Evolutionary conservation across 768 basidiomycete species (phyloP).

Genomic region (Trametes cinnabarina): DNA sequence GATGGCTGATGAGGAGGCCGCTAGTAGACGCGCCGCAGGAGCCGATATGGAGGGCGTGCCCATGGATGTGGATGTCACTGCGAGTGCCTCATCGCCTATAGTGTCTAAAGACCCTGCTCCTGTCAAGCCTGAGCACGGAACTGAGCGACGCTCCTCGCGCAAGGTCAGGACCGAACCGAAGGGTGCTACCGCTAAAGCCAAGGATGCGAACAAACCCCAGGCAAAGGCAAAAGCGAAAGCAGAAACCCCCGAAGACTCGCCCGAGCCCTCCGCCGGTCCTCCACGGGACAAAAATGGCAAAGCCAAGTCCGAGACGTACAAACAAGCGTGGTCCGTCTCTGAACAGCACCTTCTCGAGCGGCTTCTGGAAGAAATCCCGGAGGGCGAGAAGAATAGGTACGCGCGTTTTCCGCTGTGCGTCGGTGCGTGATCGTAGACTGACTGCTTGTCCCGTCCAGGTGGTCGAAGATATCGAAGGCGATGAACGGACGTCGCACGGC

Average conservation of each 20-base stretch:
- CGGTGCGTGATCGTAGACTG: not conserved
- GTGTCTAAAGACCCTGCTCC: not conserved
- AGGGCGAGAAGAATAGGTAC: conserved; percentile 72
- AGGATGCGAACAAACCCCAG: conserved; percentile 8
- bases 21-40: not conserved
- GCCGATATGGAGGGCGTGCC: not conserved
- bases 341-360: conserved; percentile 79
- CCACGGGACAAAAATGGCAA: conserved; percentile 28
- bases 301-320: conserved; percentile 72
- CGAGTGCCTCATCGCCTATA: conserved; percentile 12
- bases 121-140: not conserved
- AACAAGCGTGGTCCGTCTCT: conserved; percentile 71
- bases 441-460: conserved; percentile 41
- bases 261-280: not conserved
- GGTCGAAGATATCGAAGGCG: conserved; percentile 77
- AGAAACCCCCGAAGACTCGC: not conserved
- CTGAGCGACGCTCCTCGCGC: conserved; percentile 14
- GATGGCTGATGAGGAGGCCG: conserved; percentile 13
- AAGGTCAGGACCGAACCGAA: conserved; percentile 9
- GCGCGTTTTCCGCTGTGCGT: conserved; percentile 17
- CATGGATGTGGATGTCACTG: conserved; percentile 20
- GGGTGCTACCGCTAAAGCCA: not conserved
- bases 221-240: not conserved
- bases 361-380: conserved; percentile 72
- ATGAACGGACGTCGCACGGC: conserved; percentile 78